Conservation (phyloP, 108 stramenopile genomes). For the Cafeteria roenbergensis region DNA sequence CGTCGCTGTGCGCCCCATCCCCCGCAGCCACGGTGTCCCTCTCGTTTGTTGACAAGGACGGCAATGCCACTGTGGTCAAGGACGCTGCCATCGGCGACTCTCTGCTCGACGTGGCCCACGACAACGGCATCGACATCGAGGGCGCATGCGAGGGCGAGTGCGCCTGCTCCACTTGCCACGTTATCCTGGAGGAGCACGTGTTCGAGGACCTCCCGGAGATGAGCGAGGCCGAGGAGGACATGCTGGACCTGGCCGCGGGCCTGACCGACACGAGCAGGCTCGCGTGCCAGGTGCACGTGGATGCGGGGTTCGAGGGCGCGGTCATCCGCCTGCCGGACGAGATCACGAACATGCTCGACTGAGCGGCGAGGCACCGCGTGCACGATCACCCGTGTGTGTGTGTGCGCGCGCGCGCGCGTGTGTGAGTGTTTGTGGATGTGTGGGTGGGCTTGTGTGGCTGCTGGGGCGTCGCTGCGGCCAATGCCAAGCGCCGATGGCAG, state of each 20-base stretch:
- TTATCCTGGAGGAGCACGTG: constrained; percentile 65
- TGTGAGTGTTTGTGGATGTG: no score
- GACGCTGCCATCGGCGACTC: constrained; percentile 27
- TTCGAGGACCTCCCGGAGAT: constrained; percentile 70
- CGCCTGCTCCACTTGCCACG: constrained; percentile 68
- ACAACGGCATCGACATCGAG: constrained; percentile 46
- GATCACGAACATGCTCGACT: constrained; percentile 13
- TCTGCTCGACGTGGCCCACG: constrained; percentile 41
- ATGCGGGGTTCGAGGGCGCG: constrained; percentile 68
- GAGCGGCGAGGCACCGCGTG: no score
- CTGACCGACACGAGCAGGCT: constrained; percentile 87
- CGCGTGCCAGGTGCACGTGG: constrained; percentile 88
- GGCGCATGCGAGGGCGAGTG: constrained; percentile 51
- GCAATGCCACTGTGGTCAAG: neutral
- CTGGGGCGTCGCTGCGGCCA: no score
- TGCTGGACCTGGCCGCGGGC: constrained; percentile 93
- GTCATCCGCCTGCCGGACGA: constrained; percentile 77
- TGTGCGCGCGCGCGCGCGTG: no score
- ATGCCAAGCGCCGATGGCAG: no score
- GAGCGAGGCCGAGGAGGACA: constrained; percentile 88
- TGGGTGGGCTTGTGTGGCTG: no score
- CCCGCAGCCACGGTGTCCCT: neutral
- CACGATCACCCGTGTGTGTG: no score
- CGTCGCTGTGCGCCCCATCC: no score
- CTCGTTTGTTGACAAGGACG: neutral